A percentile compares a stretch with the other conserved stretches of the same genome.
These are phyloP conservation scores for Suillus plorans DNA, from an alignment of 768 basidiomycete species.

Conservation along the genomic window DNA sequence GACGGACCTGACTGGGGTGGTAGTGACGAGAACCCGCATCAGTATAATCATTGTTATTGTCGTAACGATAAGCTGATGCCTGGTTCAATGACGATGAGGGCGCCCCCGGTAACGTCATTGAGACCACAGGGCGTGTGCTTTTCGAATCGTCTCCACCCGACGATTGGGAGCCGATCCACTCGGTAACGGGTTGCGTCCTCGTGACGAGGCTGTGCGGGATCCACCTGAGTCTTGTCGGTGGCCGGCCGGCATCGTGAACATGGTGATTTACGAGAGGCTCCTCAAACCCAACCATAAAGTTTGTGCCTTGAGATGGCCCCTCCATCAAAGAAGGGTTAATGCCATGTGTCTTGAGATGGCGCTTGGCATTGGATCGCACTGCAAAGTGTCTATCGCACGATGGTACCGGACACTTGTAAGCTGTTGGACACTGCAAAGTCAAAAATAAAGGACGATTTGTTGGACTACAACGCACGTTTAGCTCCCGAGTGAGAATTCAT, in stretches of 20 bases:
- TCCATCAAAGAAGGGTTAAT: slow-evolving; percentile 33
- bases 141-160: slow-evolving; percentile 15
- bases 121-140: slow-evolving; percentile 32
- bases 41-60: slow-evolving; percentile 34
- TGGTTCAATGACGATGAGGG: slow-evolving; percentile 33
- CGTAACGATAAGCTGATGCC: slow-evolving; percentile 31
- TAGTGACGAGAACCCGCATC: slow-evolving; percentile 31
- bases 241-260: slow-evolving; percentile 37
- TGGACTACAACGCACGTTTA: slow-evolving; percentile 38
- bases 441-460: neutral
- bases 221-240: slow-evolving; percentile 40
- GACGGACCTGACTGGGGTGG: slow-evolving; percentile 33
- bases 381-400: slow-evolving; percentile 69
- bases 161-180: slow-evolving; percentile 23
- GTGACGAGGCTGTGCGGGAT: slow-evolving; percentile 38
- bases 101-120: slow-evolving; percentile 35
- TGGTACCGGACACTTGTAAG: slow-evolving; percentile 50
- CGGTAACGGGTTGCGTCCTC: slow-evolving; percentile 25
- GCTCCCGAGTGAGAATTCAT: slow-evolving; percentile 55
- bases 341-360: slow-evolving; percentile 77
- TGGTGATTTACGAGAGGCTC: slow-evolving; percentile 43
- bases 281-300: slow-evolving; percentile 44
- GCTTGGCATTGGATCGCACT: slow-evolving; percentile 78
- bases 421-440: slow-evolving; percentile 13
- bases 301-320: slow-evolving; percentile 18